Evolutionary conservation across 2,329 filamentous ascomycete species (phyloP).

Genomic region (Botrytis galanthina): DNA sequence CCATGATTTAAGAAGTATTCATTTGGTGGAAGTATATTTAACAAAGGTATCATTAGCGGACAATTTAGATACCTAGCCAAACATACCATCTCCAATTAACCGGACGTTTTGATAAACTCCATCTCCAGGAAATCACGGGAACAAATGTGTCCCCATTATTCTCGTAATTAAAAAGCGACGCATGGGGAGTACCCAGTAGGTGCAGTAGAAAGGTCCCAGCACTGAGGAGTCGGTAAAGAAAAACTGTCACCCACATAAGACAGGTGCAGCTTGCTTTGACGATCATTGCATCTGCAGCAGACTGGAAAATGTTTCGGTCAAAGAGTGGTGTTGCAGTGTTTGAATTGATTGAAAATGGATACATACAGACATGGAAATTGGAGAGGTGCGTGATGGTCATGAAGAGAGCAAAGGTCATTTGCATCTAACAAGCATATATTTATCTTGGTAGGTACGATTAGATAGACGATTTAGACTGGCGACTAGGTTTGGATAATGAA

Average conservation of each 20-base stretch:
- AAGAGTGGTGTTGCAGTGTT: not conserved
- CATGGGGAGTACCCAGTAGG: conserved; percentile 6
- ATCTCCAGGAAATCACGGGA: conserved; percentile 18
- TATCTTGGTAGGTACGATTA: not conserved
- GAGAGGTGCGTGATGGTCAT: not conserved
- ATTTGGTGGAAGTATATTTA: not conserved
- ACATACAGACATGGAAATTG: not conserved
- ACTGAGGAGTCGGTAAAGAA: conserved; percentile 20
- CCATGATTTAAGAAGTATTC: too few species aligned
- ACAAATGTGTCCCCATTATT: conserved; percentile 17
- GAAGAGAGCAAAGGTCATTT: not conserved
- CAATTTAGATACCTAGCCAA: not conserved
- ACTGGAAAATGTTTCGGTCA: not conserved
- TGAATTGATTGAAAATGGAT: not conserved
- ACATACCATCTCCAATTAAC: not conserved
- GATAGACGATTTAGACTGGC: not conserved
- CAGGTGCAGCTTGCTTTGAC: conserved; percentile 15
- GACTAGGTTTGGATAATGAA: not conserved
- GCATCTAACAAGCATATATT: not conserved
- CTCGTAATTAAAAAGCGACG: not conserved
- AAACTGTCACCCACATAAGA: conserved; percentile 13
- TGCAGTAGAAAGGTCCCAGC: conserved; percentile 13
- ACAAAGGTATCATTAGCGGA: not conserved
- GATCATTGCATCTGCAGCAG: conserved; percentile 18
- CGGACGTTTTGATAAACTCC: not conserved